Base-by-base conservation (phyloP, 495 filamentous ascomycete species). In the Copromyces sp. region DNA sequence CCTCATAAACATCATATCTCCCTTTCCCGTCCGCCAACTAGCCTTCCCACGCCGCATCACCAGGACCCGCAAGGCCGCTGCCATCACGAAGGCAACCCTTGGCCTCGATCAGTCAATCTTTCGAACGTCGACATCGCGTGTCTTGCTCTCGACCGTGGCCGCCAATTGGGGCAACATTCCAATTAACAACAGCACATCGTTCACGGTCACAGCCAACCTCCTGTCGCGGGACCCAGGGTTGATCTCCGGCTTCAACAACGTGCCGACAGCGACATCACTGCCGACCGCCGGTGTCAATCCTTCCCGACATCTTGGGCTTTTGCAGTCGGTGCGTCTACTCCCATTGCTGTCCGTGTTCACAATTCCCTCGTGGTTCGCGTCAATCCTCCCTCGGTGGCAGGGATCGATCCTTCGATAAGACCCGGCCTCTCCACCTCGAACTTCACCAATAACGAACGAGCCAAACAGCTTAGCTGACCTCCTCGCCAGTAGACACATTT, bases 71-170 rank as follows among this genome's bases (percentile, higher is more conserved):
- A 65, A 65, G 77, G 73, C 70, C 68, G 59, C 69, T 68, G 73
- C 70, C 74, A 75, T 76, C 74, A 39, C 53, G 44, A 42, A 37
- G 77, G 70, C 75, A 78, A 29, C 68, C 75, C 72, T 73, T 71
- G 32, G 70, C 72, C 69, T 68, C 70, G 61, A 78, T 72, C 69
- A 75, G 53, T 73, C 65, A 65, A 35, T 9, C 14, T 17, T 35
- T 16, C 29, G 14, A 29, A 65, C 53, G 53, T 65, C 53, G 53
- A 29, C 32, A 65, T 65, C 14, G 53, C 53, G 14, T 65, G 24
- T 29, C 35, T 17, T 17, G 29, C 29, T 24, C 11, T 35, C 53
- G 14, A 35, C 29, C 53, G 53, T 16, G 14, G 53, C 35, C 53
- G 12, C 53, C 53, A 65, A 65, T 65, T 65, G 53, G 53, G 53